Conservation (phyloP, 2,329 filamentous ascomycete genomes). For the Phaeosphaeria sp. region DNA sequence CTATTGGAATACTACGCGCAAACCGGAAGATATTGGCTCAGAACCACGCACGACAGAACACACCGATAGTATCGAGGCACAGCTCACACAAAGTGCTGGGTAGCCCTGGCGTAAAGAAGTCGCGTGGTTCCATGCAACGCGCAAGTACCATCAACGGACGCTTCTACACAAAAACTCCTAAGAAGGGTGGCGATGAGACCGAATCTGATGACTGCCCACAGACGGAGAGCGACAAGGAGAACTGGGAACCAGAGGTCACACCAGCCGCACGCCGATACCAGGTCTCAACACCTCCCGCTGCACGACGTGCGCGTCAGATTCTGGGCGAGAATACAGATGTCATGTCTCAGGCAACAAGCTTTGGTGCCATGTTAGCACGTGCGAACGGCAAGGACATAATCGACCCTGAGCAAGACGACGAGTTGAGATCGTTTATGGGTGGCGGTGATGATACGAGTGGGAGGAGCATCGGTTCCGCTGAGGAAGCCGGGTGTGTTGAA, state of each 20-base stretch:
- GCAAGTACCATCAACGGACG: slow-evolving; percentile 45
- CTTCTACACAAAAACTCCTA: slow-evolving; percentile 36
- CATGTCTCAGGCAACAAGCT: slow-evolving; percentile 46
- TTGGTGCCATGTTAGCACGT: slow-evolving; percentile 45
- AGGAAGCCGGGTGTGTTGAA: slow-evolving; percentile 86
- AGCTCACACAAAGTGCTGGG: slow-evolving; percentile 36
- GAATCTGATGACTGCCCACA: slow-evolving; percentile 59
- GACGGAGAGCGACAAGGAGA: slow-evolving; percentile 93
- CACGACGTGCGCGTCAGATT: slow-evolving; percentile 46
- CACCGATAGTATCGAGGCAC: slow-evolving; percentile 46
- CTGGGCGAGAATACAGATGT: slow-evolving; percentile 56
- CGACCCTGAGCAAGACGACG: slow-evolving; percentile 61
- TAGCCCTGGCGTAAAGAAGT: slow-evolving; percentile 46
- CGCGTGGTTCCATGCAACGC: slow-evolving; percentile 41
- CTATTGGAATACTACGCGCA: slow-evolving; percentile 80
- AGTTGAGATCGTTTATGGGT: slow-evolving; percentile 77
- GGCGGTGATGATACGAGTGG: slow-evolving; percentile 64
- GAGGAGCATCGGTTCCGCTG: slow-evolving; percentile 57
- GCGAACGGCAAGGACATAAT: slow-evolving; percentile 41
- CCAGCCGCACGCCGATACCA: slow-evolving; percentile 39
- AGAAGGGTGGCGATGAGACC: slow-evolving; percentile 31
- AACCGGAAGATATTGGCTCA: slow-evolving; percentile 59
- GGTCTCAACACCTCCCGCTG: slow-evolving; percentile 38
- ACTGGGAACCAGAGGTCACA: slow-evolving; percentile 67
- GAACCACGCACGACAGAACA: slow-evolving; percentile 72